Evolutionary conservation across 106 monocot genomes (phyloP).

Genomic region (Gastrodia elata): DNA sequence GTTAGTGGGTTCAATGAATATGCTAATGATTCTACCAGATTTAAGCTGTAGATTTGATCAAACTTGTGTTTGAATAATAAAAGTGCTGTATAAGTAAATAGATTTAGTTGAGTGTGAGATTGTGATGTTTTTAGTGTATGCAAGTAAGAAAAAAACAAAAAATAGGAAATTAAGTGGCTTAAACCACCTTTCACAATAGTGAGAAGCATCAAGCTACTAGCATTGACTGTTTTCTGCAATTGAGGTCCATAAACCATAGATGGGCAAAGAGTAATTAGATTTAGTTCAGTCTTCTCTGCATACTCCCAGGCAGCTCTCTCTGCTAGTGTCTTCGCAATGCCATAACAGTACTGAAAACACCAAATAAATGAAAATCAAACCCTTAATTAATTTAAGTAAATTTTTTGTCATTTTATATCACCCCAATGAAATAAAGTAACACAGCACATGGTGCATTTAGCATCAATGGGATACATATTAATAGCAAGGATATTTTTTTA

Average conservation of each 20-base stretch:
- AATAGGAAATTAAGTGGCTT: background rate
- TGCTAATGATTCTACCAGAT: too few relatives aligned
- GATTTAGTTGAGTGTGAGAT: background rate
- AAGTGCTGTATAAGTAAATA: background rate
- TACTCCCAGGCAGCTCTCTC: slow-evolving; percentile 33
- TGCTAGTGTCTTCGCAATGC: slow-evolving; percentile 43
- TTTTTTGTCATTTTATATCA: too few relatives aligned
- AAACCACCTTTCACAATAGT: slow-evolving; percentile 45
- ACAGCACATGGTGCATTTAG: too few relatives aligned
- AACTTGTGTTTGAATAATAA: too few relatives aligned
- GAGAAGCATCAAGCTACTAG: slow-evolving; percentile 32
- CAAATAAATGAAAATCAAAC: slow-evolving; percentile 2
- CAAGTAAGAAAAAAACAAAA: background rate
- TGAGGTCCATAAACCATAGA: slow-evolving; percentile 35
- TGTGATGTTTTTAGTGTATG: background rate
- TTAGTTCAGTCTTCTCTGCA: slow-evolving; percentile 29
- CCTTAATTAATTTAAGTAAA: too few relatives aligned
- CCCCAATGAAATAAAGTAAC: too few relatives aligned
- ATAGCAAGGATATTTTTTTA: too few relatives aligned
- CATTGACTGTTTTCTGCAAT: slow-evolving; percentile 34
- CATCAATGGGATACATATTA: too few relatives aligned
- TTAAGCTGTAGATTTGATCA: too few relatives aligned
- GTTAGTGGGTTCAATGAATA: background rate
- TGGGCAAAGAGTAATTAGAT: slow-evolving; percentile 43
- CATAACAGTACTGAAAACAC: slow-evolving; percentile 43